Evolutionary conservation across 2,329 filamentous ascomycete species (phyloP).

Genomic region (Colletotrichum brevisporum): DNA sequence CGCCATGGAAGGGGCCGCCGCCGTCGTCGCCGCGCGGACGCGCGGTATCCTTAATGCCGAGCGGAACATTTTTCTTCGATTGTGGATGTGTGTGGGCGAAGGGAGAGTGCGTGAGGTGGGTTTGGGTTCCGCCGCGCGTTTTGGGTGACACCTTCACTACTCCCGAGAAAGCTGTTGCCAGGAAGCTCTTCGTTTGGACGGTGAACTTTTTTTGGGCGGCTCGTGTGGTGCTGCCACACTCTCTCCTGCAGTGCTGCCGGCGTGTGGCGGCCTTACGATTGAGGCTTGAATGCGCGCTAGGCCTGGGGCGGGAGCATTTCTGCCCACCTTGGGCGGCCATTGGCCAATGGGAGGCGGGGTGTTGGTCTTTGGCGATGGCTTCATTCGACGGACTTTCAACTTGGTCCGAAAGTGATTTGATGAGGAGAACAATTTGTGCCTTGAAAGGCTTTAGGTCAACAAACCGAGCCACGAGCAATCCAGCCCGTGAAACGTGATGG

Average conservation of each 20-base stretch:
- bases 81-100: constrained; percentile 44
- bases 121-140: constrained; percentile 28
- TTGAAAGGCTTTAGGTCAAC: no score
- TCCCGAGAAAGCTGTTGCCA: constrained; percentile 22
- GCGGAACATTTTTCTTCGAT: constrained; percentile 61
- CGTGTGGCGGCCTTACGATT: constrained; percentile 38
- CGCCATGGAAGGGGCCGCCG: constrained; percentile 43
- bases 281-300: constrained; percentile 28
- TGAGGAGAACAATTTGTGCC: not conserved
- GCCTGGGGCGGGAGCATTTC: constrained; percentile 1
- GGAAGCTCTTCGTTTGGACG: constrained; percentile 26
- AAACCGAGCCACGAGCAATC: no score
- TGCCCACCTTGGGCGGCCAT: constrained; percentile 10
- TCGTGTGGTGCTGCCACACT: constrained; percentile 19
- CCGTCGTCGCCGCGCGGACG: constrained; percentile 49
- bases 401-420: not conserved
- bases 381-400: not conserved
- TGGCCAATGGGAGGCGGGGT: constrained; percentile 7
- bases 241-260: constrained; percentile 3
- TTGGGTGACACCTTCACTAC: constrained; percentile 21
- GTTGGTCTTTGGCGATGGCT: constrained; percentile 27
- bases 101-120: no score
- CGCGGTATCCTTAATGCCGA: constrained; percentile 68
- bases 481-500: no score
- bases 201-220: constrained; percentile 41